Conservation (phyloP, 331 rosid species). For the Saraca asoca region DNA sequence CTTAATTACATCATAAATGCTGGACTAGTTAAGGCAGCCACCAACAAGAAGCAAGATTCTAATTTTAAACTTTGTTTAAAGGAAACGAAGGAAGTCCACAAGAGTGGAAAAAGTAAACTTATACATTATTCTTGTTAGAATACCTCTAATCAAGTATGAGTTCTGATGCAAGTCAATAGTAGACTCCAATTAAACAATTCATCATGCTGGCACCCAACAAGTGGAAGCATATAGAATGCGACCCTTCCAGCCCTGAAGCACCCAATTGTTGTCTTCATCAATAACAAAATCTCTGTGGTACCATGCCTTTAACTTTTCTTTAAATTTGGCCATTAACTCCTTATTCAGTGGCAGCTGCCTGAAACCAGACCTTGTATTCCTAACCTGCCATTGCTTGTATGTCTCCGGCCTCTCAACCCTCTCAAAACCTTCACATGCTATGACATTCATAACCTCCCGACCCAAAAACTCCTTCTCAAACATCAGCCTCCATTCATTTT, state of each 20-base stretch:
- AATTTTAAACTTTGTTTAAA: no score
- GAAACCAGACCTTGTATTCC: conserved; percentile 50
- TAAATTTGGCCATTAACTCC: conserved; percentile 29
- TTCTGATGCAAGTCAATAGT: no score
- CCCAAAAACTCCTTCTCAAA: conserved; percentile 55
- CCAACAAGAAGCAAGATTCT: no score
- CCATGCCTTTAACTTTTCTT: no score
- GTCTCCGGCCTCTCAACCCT: conserved; percentile 67
- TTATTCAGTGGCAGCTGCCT: conserved; percentile 43
- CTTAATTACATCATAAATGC: no score
- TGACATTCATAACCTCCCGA: conserved; percentile 43
- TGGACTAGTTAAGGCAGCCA: no score
- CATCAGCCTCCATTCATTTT: conserved; percentile 45
- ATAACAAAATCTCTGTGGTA: conserved; percentile 48
- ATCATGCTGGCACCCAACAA: conserved; percentile 40
- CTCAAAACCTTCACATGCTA: conserved; percentile 64
- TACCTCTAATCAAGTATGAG: no score
- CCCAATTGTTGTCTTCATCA: conserved; percentile 54
- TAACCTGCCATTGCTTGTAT: conserved; percentile 57
- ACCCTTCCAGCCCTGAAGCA: conserved; percentile 72
- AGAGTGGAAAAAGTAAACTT: no score
- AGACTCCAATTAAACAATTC: no score
- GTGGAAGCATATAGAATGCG: conserved; percentile 45
- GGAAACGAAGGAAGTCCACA: no score
- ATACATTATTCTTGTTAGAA: no score